These are phyloP conservation scores for Lignosus rhinocerotis DNA, from an alignment of 1,284 basidiomycete species.

Conservation along the genomic window DNA sequence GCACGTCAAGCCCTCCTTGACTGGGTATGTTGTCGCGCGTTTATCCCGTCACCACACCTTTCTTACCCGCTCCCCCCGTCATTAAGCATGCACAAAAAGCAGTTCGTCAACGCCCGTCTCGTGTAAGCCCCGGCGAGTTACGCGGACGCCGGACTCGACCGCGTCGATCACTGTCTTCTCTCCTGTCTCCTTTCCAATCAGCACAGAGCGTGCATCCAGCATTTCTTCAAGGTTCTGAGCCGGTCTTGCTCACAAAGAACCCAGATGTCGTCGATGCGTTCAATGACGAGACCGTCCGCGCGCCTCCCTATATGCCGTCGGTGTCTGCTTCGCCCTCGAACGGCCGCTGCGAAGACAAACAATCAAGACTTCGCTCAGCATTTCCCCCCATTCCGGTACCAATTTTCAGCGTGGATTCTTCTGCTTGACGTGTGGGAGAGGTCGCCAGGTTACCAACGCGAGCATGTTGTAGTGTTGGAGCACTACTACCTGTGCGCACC, in stretches of 20 bases:
- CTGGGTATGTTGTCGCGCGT: neutral
- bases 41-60: neutral
- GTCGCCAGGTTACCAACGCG: too few species aligned
- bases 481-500: too few species aligned
- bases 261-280: neutral
- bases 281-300: neutral
- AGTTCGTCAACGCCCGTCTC: neutral
- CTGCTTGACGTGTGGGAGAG: too few species aligned
- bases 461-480: too few species aligned
- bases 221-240: neutral
- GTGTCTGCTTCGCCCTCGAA: too few species aligned
- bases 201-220: neutral
- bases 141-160: neutral
- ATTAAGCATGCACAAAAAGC: neutral
- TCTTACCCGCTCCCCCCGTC: neutral
- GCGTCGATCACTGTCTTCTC: neutral
- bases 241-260: neutral
- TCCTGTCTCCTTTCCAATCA: neutral
- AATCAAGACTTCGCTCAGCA: too few species aligned
- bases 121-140: neutral
- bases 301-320: too few species aligned
- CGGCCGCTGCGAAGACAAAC: too few species aligned
- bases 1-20: neutral
- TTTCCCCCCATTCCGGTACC: too few species aligned
- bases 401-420: too few species aligned